Conservation (phyloP, 2,329 filamentous ascomycete genomes). For the Ceratocystis alfenasii region DNA sequence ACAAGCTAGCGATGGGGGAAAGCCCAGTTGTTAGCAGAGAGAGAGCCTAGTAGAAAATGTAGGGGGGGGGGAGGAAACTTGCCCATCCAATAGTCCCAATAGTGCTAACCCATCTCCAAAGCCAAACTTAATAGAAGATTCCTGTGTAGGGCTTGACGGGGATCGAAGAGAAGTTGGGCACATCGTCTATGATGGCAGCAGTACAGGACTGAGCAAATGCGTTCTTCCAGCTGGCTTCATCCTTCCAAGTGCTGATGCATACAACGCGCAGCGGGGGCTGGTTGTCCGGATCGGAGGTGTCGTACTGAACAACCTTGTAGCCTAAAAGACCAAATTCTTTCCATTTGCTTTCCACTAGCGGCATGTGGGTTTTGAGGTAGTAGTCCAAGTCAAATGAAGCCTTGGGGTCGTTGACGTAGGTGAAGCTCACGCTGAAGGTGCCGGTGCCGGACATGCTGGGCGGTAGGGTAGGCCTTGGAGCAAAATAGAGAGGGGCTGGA, state of each 20-base stretch:
- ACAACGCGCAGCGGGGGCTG: conserved; percentile 25
- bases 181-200: conserved; percentile 27
- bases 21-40: background rate
- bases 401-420: conserved; percentile 14
- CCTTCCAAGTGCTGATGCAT: conserved; percentile 28
- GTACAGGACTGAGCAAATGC: background rate
- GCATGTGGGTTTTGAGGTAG: conserved; percentile 38
- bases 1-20: background rate
- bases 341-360: conserved; percentile 34
- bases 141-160: conserved; percentile 9
- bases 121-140: conserved; percentile 11
- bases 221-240: conserved; percentile 25
- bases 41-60: background rate
- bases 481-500: background rate
- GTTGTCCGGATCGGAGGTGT: conserved; percentile 22
- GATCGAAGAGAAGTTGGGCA: conserved; percentile 29
- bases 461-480: background rate
- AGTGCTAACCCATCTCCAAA: too few species aligned
- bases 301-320: conserved; percentile 29
- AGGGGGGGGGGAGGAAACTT: background rate
- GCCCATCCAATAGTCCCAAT: background rate
- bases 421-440: conserved; percentile 14
- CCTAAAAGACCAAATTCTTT: conserved; percentile 31
- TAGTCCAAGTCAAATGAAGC: conserved; percentile 38
- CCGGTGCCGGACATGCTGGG: conserved; percentile 12